Percentiles rank a stretch among this genome's conserved stretches.
These are phyloP conservation scores for Kodamaea hsintzibuensis DNA, from an alignment of 805 yeast genomes.

Conservation along the genomic window DNA sequence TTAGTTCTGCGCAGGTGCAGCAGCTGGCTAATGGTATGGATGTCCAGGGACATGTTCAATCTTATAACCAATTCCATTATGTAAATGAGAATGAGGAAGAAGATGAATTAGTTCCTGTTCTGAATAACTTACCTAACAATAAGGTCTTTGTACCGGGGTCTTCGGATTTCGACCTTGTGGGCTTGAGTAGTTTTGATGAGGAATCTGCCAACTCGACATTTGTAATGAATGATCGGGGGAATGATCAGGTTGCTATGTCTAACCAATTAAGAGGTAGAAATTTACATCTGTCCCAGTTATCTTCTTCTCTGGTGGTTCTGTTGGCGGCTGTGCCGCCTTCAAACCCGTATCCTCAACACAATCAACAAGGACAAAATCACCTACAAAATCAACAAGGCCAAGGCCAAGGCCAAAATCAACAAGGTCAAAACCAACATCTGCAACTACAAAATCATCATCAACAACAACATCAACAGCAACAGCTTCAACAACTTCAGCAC, in stretches of 20 bases:
- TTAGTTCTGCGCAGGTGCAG: background rate
- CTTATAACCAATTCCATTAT: background rate
- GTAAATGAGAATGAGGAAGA: slow-evolving; percentile 8
- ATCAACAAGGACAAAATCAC: background rate
- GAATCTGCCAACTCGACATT: background rate
- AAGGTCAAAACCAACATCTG: background rate
- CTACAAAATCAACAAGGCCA: slow-evolving; percentile 26
- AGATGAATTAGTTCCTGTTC: slow-evolving; percentile 21
- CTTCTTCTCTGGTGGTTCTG: slow-evolving; percentile 6
- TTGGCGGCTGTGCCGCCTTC: slow-evolving; percentile 6
- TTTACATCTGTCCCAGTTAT: slow-evolving; percentile 6
- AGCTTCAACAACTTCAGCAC: slow-evolving; percentile 20
- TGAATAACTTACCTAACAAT: slow-evolving; percentile 13
- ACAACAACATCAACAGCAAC: slow-evolving; percentile 12
- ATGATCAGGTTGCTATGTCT: background rate
- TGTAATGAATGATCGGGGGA: background rate
- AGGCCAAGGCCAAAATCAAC: slow-evolving; percentile 13
- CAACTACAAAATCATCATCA: background rate
- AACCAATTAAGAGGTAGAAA: slow-evolving; percentile 1
- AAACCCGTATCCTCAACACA: background rate
- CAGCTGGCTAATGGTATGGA: background rate
- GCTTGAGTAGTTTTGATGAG: background rate
- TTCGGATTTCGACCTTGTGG: slow-evolving; percentile 6
- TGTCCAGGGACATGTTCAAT: background rate
- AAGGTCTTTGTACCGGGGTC: slow-evolving; percentile 1